These are phyloP conservation scores for Paratinospora sagittata DNA, from an alignment of 164 flowering plant genomes.

Conservation along the genomic window DNA sequence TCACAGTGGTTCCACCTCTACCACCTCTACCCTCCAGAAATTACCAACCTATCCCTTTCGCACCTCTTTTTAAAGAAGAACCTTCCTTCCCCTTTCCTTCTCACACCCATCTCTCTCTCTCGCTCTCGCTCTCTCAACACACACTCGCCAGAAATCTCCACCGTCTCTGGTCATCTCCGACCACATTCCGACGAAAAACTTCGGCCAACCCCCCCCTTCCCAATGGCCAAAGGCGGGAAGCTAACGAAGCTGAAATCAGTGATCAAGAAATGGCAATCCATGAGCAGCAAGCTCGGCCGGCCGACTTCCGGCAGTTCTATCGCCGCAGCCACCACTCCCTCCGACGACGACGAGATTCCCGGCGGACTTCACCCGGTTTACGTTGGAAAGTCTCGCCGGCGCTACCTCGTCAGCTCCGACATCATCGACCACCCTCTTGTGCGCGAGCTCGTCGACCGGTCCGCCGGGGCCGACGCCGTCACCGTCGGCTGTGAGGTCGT, in stretches of 20 bases:
- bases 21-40: neutral
- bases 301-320: slow-evolving; percentile 18
- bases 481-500: slow-evolving; percentile 58
- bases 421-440: slow-evolving; percentile 66
- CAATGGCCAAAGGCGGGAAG: slow-evolving; percentile 32
- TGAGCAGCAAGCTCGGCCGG: slow-evolving; percentile 19
- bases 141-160: neutral
- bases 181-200: neutral
- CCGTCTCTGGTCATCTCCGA: neutral
- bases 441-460: slow-evolving; percentile 51
- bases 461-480: slow-evolving; percentile 26
- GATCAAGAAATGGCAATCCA: slow-evolving; percentile 37
- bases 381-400: slow-evolving; percentile 74
- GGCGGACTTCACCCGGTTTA: slow-evolving; percentile 31
- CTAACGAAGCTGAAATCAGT: slow-evolving; percentile 38
- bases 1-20: slow-evolving; percentile 3
- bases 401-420: slow-evolving; percentile 50
- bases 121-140: slow-evolving; percentile 16
- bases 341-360: slow-evolving; percentile 5
- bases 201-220: neutral
- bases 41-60: slow-evolving; percentile 10
- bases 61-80: slow-evolving; percentile 25
- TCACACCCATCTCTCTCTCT: slow-evolving; percentile 13
- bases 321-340: slow-evolving; percentile 15
- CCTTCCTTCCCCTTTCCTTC: slow-evolving; percentile 27